Evolutionary conservation across 163 green algal species (phyloP), one percentile per base, ranked within the genome.

Genomic region (Trebouxia gelatinosa): DNA sequence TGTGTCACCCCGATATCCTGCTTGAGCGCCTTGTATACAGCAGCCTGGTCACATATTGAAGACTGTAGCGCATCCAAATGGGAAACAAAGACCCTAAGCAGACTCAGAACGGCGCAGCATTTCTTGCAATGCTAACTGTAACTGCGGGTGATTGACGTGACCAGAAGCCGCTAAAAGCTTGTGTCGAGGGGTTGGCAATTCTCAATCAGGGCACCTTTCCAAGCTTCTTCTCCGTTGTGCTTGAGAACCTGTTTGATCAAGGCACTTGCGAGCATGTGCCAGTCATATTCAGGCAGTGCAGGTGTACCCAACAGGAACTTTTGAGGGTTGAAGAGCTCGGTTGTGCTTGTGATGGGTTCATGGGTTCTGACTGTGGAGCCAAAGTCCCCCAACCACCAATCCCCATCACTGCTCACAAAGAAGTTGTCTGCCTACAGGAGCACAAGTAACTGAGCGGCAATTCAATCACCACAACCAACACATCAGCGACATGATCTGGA

Each of bases 201-300:
- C 38, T 67, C 59, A 70, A 70, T 67, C 58, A 67, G 38, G 58
- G 58, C 58, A 67, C 21, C 13, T 67, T 67, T 67, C 28, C 28
- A 67, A 67, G 58, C 58, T n/a, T 67, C 58, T 67, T 67, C 58
- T 67, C 54, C 54, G 31, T 64, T 64, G 54, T 64, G 54, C 54
- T 64, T 67, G 28, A 67, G 58, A 67, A 67, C 58, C 28, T 67
- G 7, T 67, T 39, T 67, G 58, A 67, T 67, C 58, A 67, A 67
- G 28, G 58, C 58, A 67, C 28, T 29, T 67, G 58, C 58, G 38
- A 67, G 58, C 28, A 67, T 67, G 58, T 67, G 38, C 58, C 58
- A 67, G 58, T 39, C 58, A 67, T n/a, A n/a, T n/a, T n/a, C n/a
- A n/a, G n/a, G n/a, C n/a, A n/a, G n/a, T n/a, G n/a, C n/a, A n/a